phyloP scores from a whole-genome alignment of 2,329 filamentous ascomycete species.

The Grosmannia huntii region DNA sequence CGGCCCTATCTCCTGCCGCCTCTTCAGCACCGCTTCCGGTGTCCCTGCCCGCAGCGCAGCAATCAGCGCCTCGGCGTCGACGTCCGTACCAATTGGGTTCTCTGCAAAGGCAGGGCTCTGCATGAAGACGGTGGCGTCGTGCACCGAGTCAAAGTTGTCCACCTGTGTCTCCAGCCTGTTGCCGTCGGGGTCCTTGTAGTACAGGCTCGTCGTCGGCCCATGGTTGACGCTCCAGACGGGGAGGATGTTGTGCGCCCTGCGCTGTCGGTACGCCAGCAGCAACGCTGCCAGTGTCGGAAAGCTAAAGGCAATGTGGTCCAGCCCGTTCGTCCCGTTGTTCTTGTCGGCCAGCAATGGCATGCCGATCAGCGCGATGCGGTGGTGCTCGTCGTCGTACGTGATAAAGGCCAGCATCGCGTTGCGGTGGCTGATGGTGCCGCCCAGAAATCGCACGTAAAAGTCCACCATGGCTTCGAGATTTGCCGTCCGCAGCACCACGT shows the following conservation, averaged over 20 bases:
- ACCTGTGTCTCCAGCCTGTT: conserved; percentile 34
- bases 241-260: conserved; percentile 21
- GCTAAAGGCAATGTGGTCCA: conserved; percentile 30
- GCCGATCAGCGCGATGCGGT: conserved; percentile 28
- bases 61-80: conserved; percentile 30
- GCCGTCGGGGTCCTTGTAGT: conserved; percentile 35
- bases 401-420: conserved; percentile 22
- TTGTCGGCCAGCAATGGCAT: conserved; percentile 14
- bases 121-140: conserved; percentile 29
- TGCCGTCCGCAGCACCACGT: conserved; percentile 6
- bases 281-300: conserved; percentile 23
- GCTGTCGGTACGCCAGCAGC: conserved; percentile 21
- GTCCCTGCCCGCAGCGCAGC: conserved; percentile 15
- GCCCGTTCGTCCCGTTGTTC: conserved; percentile 16
- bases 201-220: conserved; percentile 31
- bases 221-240: conserved; percentile 34
- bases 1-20: conserved; percentile 14
- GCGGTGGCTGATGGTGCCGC: conserved; percentile 17
- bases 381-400: conserved; percentile 33
- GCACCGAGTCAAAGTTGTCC: conserved; percentile 25
- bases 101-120: conserved; percentile 18
- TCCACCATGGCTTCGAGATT: conserved; percentile 19
- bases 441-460: conserved; percentile 25
- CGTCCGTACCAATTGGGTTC: conserved; percentile 31
- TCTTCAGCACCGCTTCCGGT: conserved; percentile 15